Evolutionary conservation across 2,329 filamentous ascomycete species (phyloP).

Genomic region (Didymella sp.): DNA sequence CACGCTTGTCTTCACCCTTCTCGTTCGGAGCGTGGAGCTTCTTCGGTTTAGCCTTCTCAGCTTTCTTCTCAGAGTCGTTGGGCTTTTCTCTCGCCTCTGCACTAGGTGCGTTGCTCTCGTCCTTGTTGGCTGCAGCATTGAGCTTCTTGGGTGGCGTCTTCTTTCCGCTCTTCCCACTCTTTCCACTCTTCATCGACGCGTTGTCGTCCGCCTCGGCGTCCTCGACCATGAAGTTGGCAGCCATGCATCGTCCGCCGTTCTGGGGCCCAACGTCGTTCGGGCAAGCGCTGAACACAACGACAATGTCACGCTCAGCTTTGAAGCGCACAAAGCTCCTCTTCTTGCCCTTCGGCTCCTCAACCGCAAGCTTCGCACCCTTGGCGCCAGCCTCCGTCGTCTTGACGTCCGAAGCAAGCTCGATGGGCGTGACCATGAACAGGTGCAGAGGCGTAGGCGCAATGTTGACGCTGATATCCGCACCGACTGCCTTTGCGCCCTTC

Average conservation of each 20-base stretch:
- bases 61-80: background rate
- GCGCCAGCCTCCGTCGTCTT: constrained; percentile 33
- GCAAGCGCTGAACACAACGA: constrained; percentile 49
- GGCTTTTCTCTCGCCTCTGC: background rate
- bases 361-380: constrained; percentile 37
- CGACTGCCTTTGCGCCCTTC: constrained; percentile 55
- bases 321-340: constrained; percentile 47
- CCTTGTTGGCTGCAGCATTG: constrained; percentile 5
- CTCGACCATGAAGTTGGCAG: constrained; percentile 51
- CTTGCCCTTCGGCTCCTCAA: constrained; percentile 45
- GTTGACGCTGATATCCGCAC: constrained; percentile 58
- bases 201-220: constrained; percentile 37
- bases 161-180: constrained; percentile 8
- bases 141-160: constrained; percentile 34
- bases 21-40: constrained; percentile 5
- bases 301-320: constrained; percentile 46
- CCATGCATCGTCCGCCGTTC: constrained; percentile 50
- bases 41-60: constrained; percentile 8
- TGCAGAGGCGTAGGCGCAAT: constrained; percentile 56
- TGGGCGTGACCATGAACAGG: constrained; percentile 51
- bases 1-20: background rate
- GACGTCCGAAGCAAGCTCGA: constrained; percentile 23
- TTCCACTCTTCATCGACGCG: constrained; percentile 21
- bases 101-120: constrained; percentile 1
- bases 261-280: constrained; percentile 48